Percentiles rank a stretch among this genome's conserved stretches.
phyloP scores from a whole-genome alignment of 805 yeast genomes.

The Saccharomycopsis sp. region DNA sequence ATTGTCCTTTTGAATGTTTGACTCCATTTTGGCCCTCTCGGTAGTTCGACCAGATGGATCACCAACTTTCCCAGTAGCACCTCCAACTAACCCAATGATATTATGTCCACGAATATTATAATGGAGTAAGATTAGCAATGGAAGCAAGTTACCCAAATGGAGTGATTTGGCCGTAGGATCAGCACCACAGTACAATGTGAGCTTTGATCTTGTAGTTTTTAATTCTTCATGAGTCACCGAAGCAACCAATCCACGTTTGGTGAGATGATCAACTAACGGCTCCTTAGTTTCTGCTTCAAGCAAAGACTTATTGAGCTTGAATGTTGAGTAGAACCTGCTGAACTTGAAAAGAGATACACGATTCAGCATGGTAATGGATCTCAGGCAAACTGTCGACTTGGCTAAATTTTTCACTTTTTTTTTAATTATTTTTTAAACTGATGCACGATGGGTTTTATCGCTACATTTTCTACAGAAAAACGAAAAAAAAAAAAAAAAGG shows the following conservation, averaged over 20 bases:
- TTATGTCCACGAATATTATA: constrained; percentile 80
- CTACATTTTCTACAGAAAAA: too few relatives aligned
- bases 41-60: constrained; percentile 91
- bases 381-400: too few relatives aligned
- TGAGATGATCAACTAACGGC: constrained; percentile 36
- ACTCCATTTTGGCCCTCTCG: constrained; percentile 60
- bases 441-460: too few relatives aligned
- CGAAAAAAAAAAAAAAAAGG: too few relatives aligned
- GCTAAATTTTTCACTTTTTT: too few relatives aligned
- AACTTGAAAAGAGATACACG: too few relatives aligned
- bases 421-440: too few relatives aligned
- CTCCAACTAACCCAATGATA: constrained; percentile 81
- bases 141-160: constrained; percentile 86
- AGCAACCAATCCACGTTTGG: constrained; percentile 42
- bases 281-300: constrained; percentile 28
- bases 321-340: too few relatives aligned
- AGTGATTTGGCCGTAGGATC: constrained; percentile 90
- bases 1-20: constrained; percentile 45
- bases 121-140: constrained; percentile 78
- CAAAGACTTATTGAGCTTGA: too few relatives aligned
- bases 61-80: constrained; percentile 94
- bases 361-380: too few relatives aligned
- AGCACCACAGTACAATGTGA: constrained; percentile 81
- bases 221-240: constrained; percentile 32
- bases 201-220: constrained; percentile 26